Evolutionary conservation across 257 asterid genomes (phyloP), one percentile per base, ranked within the genome.

Genomic region (Solanum etuberosum): DNA sequence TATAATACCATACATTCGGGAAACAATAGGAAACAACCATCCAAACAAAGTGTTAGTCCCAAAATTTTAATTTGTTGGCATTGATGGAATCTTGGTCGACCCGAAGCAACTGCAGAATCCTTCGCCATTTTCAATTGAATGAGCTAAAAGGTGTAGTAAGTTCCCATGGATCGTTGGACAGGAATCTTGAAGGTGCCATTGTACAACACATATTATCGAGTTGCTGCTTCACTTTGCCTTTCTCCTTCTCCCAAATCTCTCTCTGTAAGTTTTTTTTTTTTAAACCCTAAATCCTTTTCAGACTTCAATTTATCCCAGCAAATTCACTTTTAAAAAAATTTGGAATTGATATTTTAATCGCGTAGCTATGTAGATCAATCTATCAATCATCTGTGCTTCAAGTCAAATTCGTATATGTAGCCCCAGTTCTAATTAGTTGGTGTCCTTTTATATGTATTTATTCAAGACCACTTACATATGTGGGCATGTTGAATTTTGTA

Each of bases 131-230:
- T 67, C 37, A 65, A 5, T 67, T 14, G 15, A 61, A 61, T 61
- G 34, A 3, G 20, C 21, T 20, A 23, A 23, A 40, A 11, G 6
- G 9, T 16, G 21, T 77, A 51, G 54, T 13, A 42, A 32, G 15
- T 25, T 43, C 2, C 71, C 90, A 97, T 97, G 99, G 96, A 95
- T 84, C 96, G 99, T 23, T 97, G 99, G 99, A 91, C 91, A 51
- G 97, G 98, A 35, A 89, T 93, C 65, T 86, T 97, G 90, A 93
- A 93, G 90, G 93, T 97, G 84, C 95, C 93, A 25, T 88, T 97
- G 92, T 90, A 89, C 91, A 90, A 74, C 87, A 90, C 72, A 87
- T 89, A 91, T 88, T 96, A 94, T 90, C 90, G 94, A 86, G 94
- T 96, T 43, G 99, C 97, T 14, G 99, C 98, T 34, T 96, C 98